Percentiles rank a stretch among this genome's conserved stretches.
Conservation (phyloP, 139 green algal species). For the Tetratostichococcus sp. region DNA sequence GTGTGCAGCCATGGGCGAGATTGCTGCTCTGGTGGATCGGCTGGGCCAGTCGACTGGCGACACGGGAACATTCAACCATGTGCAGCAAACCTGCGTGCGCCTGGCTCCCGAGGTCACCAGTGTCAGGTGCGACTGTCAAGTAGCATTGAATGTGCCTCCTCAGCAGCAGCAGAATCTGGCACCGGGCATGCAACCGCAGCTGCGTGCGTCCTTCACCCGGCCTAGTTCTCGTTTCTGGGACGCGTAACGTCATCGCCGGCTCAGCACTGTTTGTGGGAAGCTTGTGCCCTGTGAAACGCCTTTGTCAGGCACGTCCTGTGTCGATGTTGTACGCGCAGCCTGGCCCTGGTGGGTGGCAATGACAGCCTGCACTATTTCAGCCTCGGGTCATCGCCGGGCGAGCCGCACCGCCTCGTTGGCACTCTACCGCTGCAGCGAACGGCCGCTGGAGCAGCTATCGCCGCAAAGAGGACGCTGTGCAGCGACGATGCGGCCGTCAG, state of each 20-base stretch:
- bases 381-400: background rate
- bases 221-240: too few species aligned
- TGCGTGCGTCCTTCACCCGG: too few species aligned
- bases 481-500: background rate
- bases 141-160: too few species aligned
- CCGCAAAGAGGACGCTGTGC: background rate
- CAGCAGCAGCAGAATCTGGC: too few species aligned
- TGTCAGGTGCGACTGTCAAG: background rate
- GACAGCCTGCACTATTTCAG: background rate
- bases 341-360: background rate
- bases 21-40: background rate
- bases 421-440: background rate
- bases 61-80: too few species aligned
- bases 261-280: too few species aligned
- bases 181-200: too few species aligned
- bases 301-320: too few species aligned
- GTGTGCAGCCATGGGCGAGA: background rate
- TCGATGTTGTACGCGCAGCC: background rate
- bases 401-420: too few species aligned
- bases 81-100: background rate
- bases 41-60: background rate
- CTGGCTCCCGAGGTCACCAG: background rate
- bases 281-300: too few species aligned
- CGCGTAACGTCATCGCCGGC: too few species aligned
- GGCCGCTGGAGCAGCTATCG: background rate